Evolutionary conservation across 139 green algal genomes (phyloP).

Genomic region (Volvox reticuliferus): DNA sequence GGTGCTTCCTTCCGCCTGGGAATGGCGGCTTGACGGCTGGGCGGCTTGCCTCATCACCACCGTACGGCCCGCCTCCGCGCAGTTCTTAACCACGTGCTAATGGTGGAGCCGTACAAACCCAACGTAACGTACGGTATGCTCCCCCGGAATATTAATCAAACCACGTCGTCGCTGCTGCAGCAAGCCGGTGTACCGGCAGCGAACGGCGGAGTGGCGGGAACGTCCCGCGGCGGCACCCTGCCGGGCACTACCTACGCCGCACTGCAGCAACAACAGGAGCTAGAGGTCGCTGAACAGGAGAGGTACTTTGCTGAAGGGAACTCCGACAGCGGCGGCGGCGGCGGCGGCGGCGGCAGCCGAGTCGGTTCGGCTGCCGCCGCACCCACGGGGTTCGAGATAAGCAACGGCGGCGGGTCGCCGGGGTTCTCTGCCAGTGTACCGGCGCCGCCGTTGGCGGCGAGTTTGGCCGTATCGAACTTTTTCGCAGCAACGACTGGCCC

Average conservation of each 20-base stretch:
- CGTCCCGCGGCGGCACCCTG: background rate
- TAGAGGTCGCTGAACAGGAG: background rate
- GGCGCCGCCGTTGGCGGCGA: background rate
- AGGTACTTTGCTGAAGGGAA: background rate
- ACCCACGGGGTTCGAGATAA: background rate
- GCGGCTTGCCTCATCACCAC: background rate
- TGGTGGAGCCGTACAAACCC: constrained; percentile 19
- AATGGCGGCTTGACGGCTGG: too few relatives aligned
- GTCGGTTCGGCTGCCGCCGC: background rate
- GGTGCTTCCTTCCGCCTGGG: too few relatives aligned
- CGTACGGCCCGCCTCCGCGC: background rate
- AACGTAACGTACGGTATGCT: background rate
- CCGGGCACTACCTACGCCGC: constrained; percentile 36
- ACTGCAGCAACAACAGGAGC: constrained; percentile 41
- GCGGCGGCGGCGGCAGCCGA: background rate
- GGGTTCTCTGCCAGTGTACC: background rate
- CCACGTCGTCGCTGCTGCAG: background rate
- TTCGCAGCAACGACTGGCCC: background rate
- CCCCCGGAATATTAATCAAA: background rate
- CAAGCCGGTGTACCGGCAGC: too few relatives aligned
- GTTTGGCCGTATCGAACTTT: constrained; percentile 5
- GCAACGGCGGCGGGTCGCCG: background rate
- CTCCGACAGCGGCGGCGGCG: background rate
- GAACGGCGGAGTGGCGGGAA: background rate
- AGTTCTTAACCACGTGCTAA: constrained; percentile 16